Conservation (phyloP, 306 rosid genomes). For the Ziziphus jujuba region DNA sequence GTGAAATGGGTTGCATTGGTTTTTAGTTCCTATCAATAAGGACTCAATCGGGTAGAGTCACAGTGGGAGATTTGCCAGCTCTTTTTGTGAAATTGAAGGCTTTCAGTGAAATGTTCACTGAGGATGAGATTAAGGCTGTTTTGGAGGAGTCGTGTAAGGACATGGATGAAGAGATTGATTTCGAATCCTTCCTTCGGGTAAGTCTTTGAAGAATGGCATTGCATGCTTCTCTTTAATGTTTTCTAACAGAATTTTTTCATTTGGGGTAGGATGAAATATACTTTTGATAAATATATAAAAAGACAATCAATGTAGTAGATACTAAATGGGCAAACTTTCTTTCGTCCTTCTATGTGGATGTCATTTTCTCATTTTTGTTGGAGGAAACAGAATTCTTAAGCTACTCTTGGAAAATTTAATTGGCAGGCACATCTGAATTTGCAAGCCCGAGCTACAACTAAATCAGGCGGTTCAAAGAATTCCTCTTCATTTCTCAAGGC, state of each 20-base stretch:
- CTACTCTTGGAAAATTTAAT: conserved; percentile 24
- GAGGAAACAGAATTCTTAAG: conserved; percentile 16
- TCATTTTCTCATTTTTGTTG: not conserved
- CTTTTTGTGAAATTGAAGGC: conserved; percentile 61
- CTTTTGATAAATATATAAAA: not conserved
- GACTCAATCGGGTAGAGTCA: conserved; percentile 65
- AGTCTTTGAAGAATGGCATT: conserved; percentile 23
- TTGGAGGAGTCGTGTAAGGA: conserved; percentile 52
- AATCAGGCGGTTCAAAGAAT: conserved; percentile 64
- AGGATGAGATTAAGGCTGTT: conserved; percentile 62
- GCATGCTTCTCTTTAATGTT: not conserved
- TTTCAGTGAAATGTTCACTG: conserved; percentile 54
- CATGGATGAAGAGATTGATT: conserved; percentile 70
- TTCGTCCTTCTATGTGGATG: not conserved
- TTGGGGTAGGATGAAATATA: not conserved
- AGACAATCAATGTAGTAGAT: conserved; percentile 10
- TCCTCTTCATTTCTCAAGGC: conserved; percentile 88
- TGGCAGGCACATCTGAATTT: conserved; percentile 75
- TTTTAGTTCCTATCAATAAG: conserved; percentile 67
- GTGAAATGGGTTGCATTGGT: conserved; percentile 29
- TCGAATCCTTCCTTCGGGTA: conserved; percentile 86
- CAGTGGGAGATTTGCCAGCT: conserved; percentile 62
- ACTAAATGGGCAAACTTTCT: not conserved
- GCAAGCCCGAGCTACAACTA: conserved; percentile 54
- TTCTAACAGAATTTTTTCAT: conserved; percentile 10